These are phyloP conservation scores for Hysterium pulicare DNA, from an alignment of 2,329 filamentous ascomycete species.

Conservation along the genomic window DNA sequence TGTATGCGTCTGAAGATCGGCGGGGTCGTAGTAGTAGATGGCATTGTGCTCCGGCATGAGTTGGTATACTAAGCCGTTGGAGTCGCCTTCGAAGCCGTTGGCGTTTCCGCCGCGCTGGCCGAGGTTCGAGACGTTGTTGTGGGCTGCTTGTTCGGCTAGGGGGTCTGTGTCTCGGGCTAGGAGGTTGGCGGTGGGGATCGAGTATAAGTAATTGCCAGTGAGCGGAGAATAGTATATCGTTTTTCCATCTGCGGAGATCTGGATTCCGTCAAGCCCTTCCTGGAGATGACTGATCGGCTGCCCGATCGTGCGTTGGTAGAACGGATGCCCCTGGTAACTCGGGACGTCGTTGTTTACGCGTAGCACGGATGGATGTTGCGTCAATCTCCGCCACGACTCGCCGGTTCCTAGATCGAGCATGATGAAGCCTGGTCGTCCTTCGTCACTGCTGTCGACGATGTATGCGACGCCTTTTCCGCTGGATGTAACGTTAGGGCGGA, in stretches of 20 bases:
- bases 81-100: slow-evolving; percentile 51
- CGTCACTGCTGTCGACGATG: slow-evolving; percentile 48
- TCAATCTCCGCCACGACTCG: slow-evolving; percentile 49
- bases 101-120: slow-evolving; percentile 48
- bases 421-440: slow-evolving; percentile 48
- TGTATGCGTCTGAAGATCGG: slow-evolving; percentile 40
- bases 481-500: slow-evolving; percentile 38
- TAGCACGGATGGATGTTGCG: slow-evolving; percentile 32
- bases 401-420: slow-evolving; percentile 49
- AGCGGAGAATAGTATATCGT: slow-evolving; percentile 46
- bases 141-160: slow-evolving; percentile 40
- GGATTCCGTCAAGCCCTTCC: slow-evolving; percentile 50
- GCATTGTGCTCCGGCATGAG: slow-evolving; percentile 50
- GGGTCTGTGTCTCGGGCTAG: slow-evolving; percentile 41
- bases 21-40: slow-evolving; percentile 43
- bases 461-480: slow-evolving; percentile 48
- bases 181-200: slow-evolving; percentile 42
- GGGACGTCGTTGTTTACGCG: slow-evolving; percentile 42
- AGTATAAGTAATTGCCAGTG: slow-evolving; percentile 43
- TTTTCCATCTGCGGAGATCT: slow-evolving; percentile 45
- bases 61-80: slow-evolving; percentile 47
- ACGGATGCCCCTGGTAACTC: slow-evolving; percentile 45
- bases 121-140: slow-evolving; percentile 46
- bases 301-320: slow-evolving; percentile 37
- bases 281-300: slow-evolving; percentile 35